Conservation (phyloP, 352 stramenopile genomes). For the Paralagenidium karlingii region DNA sequence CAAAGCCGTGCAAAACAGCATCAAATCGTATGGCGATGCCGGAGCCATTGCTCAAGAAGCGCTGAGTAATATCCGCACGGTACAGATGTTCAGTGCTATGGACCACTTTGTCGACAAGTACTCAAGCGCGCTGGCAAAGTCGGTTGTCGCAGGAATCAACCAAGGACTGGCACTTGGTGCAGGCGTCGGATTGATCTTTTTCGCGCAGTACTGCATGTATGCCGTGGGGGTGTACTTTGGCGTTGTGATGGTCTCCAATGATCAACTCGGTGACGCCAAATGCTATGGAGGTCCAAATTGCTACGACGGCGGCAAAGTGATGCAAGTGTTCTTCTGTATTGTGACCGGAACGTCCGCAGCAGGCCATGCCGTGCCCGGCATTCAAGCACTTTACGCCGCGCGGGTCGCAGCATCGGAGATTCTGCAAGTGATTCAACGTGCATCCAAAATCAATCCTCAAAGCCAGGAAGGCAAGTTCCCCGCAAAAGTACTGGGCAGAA, state of each 20-base stretch:
- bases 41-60: constrained; percentile 58
- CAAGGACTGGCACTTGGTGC: constrained; percentile 35
- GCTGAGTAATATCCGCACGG: constrained; percentile 56
- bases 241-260: constrained; percentile 46
- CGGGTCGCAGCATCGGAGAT: constrained; percentile 44
- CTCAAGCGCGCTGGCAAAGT: constrained; percentile 20
- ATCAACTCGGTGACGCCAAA: constrained; percentile 26
- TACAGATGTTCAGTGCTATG: constrained; percentile 71
- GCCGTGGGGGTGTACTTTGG: constrained; percentile 70
- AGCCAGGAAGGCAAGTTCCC: constrained; percentile 18
- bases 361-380: constrained; percentile 44
- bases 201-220: constrained; percentile 62
- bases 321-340: constrained; percentile 60
- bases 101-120: constrained; percentile 49
- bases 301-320: constrained; percentile 48
- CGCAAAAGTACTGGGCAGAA: constrained; percentile 22
- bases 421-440: constrained; percentile 47
- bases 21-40: constrained; percentile 50
- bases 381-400: constrained; percentile 41
- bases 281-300: constrained; percentile 18
- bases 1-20: constrained; percentile 22
- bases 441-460: constrained; percentile 38
- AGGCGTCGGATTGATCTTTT: constrained; percentile 53
- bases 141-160: constrained; percentile 29
- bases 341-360: constrained; percentile 65